Conservation (phyloP, 2,329 filamentous ascomycete species). For the Talaromyces pinophilus region DNA sequence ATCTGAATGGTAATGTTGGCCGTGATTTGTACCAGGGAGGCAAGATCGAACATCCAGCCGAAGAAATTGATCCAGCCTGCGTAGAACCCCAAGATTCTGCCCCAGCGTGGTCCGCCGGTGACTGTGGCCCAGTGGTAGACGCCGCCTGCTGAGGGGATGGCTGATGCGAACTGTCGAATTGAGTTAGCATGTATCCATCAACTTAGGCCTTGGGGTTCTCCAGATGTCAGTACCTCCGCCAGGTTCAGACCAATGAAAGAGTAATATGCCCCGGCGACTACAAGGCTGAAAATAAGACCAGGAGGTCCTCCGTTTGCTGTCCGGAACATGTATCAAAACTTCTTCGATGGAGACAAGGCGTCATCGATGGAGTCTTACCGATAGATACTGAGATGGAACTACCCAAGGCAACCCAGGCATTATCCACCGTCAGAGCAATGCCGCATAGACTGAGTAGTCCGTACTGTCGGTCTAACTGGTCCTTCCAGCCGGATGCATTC, state of each 20-base stretch:
- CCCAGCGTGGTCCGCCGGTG: slow-evolving; percentile 42
- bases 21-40: slow-evolving; percentile 15
- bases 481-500: slow-evolving; percentile 23
- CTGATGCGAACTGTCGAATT: slow-evolving; percentile 45
- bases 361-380: slow-evolving; percentile 10
- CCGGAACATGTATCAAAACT: slow-evolving; percentile 36
- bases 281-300: slow-evolving; percentile 52
- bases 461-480: slow-evolving; percentile 23
- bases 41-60: slow-evolving; percentile 24
- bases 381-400: slow-evolving; percentile 25
- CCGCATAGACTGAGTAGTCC: slow-evolving; percentile 24
- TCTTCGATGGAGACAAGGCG: slow-evolving; percentile 29
- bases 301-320: slow-evolving; percentile 49
- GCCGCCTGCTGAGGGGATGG: slow-evolving; percentile 52
- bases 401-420: slow-evolving; percentile 25
- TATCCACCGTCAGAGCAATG: slow-evolving; percentile 24
- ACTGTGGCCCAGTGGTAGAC: slow-evolving; percentile 57
- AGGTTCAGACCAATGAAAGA: slow-evolving; percentile 50
- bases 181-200: neutral
- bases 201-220: neutral
- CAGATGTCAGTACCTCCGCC: slow-evolving; percentile 31
- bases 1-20: slow-evolving; percentile 12
- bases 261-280: slow-evolving; percentile 51
- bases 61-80: slow-evolving; percentile 50
- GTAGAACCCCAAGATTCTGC: slow-evolving; percentile 33